Evolutionary conservation across 257 asterid genomes (phyloP), one percentile per base, ranked within the genome.

Genomic region (Solanum piurae): DNA sequence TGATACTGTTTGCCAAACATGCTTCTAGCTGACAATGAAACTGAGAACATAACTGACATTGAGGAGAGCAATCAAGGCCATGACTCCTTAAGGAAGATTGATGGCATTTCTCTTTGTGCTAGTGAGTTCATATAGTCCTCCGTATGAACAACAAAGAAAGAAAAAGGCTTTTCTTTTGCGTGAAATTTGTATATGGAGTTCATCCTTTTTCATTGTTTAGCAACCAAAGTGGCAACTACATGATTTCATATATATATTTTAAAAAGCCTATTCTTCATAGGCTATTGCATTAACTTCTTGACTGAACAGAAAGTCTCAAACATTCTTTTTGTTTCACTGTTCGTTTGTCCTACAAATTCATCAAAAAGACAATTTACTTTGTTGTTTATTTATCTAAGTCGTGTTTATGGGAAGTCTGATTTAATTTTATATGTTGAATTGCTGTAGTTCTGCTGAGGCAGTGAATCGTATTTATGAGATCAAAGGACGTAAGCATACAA

Each of bases 401-500:
- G 3, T 82, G 9, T 82, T 31, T 52, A 29, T 52, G 20, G 86
- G 4, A 82, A 31, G 31, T 76, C 36, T 72, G 62, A 18, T 82
- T 88, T 91, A 34, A 79, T 84, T 86, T 38, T 69, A n/a, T 68
- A 29, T 85, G 82, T 38, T 86, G 87, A 76, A 49, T 14, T 86
- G 84, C 64, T 91, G 87, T 93, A 96, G 99, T 93, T 97, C 98
- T 37, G 85, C 90, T 89, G 96, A 94, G 91, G 99, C 99, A 72
- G 96, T 97, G 85, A 91, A 93, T 52, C 88, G 91, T 85, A 95
- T 96, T 64, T 97, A 95, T 87, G 98, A 95, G 93, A 96, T 95
- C 89, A 97, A 97, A 91, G 98, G 99, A 12, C 98, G 99, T 73
- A 95, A 95, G 84, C 89, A 90, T 66, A 97, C 99, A 5, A 95